phyloP scores from a whole-genome alignment of 768 basidiomycete species.

The Lentinula sp. region DNA sequence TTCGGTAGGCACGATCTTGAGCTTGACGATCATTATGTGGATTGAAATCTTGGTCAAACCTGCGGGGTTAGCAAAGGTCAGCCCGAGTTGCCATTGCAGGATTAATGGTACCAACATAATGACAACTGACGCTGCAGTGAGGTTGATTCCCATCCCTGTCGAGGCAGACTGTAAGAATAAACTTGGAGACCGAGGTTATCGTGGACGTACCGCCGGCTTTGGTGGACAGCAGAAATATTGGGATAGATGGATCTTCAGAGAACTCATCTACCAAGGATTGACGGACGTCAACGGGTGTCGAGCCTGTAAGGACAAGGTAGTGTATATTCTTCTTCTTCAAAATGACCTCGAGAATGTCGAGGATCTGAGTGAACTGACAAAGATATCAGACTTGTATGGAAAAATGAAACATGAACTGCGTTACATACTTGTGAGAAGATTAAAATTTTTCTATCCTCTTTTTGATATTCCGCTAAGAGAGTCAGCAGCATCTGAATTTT shows the following conservation, averaged over 20 bases:
- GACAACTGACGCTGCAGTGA: constrained; percentile 93
- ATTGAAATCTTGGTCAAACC: constrained; percentile 98
- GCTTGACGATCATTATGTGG: constrained; percentile 97
- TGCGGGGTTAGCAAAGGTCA: constrained; percentile 17
- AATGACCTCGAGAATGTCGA: constrained; percentile 87
- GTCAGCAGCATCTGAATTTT: constrained; percentile 73
- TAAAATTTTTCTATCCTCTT: constrained; percentile 73
- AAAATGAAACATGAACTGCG: not conserved
- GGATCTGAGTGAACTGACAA: constrained; percentile 84
- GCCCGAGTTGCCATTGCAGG: not conserved
- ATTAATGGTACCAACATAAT: constrained; percentile 56
- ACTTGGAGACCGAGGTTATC: not conserved
- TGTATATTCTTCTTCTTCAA: constrained; percentile 66
- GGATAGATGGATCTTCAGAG: constrained; percentile 79
- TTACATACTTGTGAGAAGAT: constrained; percentile 96
- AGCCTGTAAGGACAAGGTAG: constrained; percentile 84
- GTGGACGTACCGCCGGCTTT: constrained; percentile 65
- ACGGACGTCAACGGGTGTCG: constrained; percentile 88
- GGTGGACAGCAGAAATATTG: constrained; percentile 86
- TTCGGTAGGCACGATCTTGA: constrained; percentile 94
- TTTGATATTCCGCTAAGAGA: constrained; percentile 61
- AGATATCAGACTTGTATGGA: not conserved
- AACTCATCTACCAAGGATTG: constrained; percentile 96
- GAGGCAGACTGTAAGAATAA: constrained; percentile 1
- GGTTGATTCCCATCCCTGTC: constrained; percentile 86